Conservation (phyloP, 2,329 filamentous ascomycete species). For the Colletotrichum musicola region DNA sequence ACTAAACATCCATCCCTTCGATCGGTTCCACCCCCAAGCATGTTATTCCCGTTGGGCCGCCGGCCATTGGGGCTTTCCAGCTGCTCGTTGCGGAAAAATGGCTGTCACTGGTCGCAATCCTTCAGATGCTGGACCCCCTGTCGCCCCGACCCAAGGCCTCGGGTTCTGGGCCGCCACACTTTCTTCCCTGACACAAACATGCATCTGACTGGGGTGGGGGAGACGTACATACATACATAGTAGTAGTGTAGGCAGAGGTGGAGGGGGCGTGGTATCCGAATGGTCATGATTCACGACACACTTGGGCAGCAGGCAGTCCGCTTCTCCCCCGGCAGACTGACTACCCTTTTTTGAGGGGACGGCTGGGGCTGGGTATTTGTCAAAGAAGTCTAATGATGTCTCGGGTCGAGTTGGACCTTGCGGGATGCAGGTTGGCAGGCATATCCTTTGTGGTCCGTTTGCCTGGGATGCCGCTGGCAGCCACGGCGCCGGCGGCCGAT, state of each 20-base stretch:
- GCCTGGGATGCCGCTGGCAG: slow-evolving; percentile 31
- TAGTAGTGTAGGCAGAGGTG: too few species aligned
- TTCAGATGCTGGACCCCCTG: slow-evolving; percentile 18
- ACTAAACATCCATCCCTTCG: slow-evolving; percentile 22
- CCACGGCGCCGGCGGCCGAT: slow-evolving; percentile 27
- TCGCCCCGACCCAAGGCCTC: slow-evolving; percentile 37
- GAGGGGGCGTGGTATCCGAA: slow-evolving; percentile 13
- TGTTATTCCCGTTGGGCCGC: slow-evolving; percentile 3
- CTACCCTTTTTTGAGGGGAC: slow-evolving; percentile 3
- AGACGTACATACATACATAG: too few species aligned
- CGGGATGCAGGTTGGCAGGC: slow-evolving; percentile 31
- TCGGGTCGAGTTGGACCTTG: slow-evolving; percentile 27
- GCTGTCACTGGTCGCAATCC: slow-evolving; percentile 9
- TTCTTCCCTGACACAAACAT: slow-evolving; percentile 34
- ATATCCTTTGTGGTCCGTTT: slow-evolving; percentile 36
- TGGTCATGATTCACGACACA: slow-evolving; percentile 35
- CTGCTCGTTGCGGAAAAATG: neutral
- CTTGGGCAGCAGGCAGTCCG: neutral
- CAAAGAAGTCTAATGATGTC: slow-evolving; percentile 39
- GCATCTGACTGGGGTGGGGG: slow-evolving; percentile 7
- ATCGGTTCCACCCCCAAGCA: slow-evolving; percentile 6
- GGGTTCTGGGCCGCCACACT: slow-evolving; percentile 39
- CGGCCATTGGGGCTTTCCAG: slow-evolving; percentile 10
- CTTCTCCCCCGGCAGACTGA: neutral
- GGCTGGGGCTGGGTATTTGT: slow-evolving; percentile 37